Evolutionary conservation across 2,329 filamentous ascomycete species (phyloP).

Genomic region (Cordyceps sp.): DNA sequence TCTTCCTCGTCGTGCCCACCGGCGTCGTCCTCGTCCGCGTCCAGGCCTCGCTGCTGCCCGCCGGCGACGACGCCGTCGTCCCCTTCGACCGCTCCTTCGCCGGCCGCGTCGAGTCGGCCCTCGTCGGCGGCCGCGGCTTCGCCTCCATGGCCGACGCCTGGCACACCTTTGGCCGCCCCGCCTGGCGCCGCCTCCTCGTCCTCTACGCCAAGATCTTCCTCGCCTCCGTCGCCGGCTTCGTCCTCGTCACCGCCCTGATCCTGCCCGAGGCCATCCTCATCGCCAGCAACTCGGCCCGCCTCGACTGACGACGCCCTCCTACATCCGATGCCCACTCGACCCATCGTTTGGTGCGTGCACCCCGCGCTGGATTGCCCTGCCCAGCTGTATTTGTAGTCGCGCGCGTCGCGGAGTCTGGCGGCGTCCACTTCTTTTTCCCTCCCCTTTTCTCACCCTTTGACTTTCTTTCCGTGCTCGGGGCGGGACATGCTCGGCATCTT

Average conservation of each 20-base stretch:
- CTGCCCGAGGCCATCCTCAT: conserved; percentile 33
- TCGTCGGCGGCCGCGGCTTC: conserved; percentile 56
- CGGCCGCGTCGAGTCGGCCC: conserved; percentile 57
- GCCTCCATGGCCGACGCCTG: conserved; percentile 62
- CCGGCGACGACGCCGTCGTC: conserved; percentile 69
- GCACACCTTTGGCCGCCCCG: conserved; percentile 57
- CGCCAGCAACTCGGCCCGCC: conserved; percentile 4
- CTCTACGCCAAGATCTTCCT: conserved; percentile 56
- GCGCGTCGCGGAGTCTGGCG: too few species aligned
- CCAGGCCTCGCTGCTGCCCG: conserved; percentile 71
- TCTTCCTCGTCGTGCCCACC: conserved; percentile 58
- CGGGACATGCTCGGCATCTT: too few species aligned
- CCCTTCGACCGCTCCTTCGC: conserved; percentile 80
- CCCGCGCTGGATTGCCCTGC: too few species aligned
- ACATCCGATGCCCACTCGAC: too few species aligned
- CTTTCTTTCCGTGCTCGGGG: background rate
- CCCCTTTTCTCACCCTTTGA: background rate
- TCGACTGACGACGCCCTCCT: conserved; percentile 1
- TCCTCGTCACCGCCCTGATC: conserved; percentile 29
- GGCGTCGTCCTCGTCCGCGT: conserved; percentile 65
- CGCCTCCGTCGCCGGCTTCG: conserved; percentile 29
- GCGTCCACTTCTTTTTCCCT: too few species aligned
- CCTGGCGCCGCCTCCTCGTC: conserved; percentile 57
- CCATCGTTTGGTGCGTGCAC: too few species aligned
- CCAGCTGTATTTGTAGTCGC: too few species aligned